Evolutionary conservation across 768 basidiomycete genomes (phyloP).

Genomic region (Gloeostereum incarnatum): DNA sequence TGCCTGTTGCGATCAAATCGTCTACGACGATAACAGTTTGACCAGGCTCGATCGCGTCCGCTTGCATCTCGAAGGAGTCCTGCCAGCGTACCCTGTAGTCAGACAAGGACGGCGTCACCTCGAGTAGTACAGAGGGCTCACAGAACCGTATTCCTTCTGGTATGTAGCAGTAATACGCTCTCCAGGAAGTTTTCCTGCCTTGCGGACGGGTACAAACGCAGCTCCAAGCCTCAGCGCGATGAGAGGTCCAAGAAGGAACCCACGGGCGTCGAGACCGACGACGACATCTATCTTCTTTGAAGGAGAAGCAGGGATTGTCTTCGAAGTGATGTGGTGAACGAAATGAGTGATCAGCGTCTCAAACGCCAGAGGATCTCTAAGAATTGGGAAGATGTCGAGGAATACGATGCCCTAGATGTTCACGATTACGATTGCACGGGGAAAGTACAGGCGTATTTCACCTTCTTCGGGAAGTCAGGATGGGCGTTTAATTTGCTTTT

Average conservation of each 20-base stretch:
- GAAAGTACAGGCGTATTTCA: constrained; percentile 17
- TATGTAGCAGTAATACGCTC: constrained; percentile 65
- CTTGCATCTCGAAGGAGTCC: constrained; percentile 97
- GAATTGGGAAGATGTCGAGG: constrained; percentile 90
- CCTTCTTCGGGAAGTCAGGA: constrained; percentile 88
- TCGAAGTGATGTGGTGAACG: constrained; percentile 74
- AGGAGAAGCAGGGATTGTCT: constrained; percentile 53
- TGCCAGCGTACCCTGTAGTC: constrained; percentile 16
- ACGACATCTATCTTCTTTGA: constrained; percentile 79
- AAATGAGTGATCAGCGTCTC: constrained; percentile 90
- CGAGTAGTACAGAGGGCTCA: constrained; percentile 24
- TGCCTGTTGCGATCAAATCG: constrained; percentile 94
- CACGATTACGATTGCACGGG: background rate
- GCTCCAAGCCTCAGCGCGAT: constrained; percentile 87
- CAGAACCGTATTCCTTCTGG: constrained; percentile 89
- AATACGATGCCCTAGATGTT: constrained; percentile 76
- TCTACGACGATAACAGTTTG: constrained; percentile 85
- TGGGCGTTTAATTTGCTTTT: constrained; percentile 50
- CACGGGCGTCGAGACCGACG: constrained; percentile 92
- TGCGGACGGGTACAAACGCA: constrained; percentile 93
- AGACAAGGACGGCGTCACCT: background rate
- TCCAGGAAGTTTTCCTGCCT: constrained; percentile 93
- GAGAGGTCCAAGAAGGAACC: constrained; percentile 90
- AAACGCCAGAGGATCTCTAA: constrained; percentile 77
- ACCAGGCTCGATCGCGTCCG: constrained; percentile 71